Base-by-base conservation (phyloP, 2,329 filamentous ascomycete species). In the Leptographium flavum region DNA sequence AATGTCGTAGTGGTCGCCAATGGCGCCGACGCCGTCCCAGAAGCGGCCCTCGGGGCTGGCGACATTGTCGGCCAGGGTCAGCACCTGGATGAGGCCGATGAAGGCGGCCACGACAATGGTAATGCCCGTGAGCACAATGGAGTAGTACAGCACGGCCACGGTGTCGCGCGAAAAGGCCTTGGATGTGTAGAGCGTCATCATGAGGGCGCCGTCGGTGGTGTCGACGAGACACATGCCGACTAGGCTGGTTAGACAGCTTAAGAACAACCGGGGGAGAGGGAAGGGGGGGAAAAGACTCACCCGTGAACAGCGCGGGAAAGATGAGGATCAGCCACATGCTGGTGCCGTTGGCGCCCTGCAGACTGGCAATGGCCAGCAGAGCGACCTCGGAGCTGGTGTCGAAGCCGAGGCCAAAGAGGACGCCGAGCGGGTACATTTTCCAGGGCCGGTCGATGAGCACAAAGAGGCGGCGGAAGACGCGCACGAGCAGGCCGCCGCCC, bases 371-470 rank as follows among this genome's bases (percentile, higher is more conserved):
- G 0, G 90, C 92, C 1, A 98, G 64, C 8, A 98, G 72, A 0
- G 92, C 90, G 56, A 96, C 85, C 60, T 98, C 90, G 8, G 86
- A 94, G 35, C 84, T 93, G 0, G 92, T 96, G 59, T 96, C 92
- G 59, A 98, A 96, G 0, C 90, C 92, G 0, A 96, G 69, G 0
- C 90, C 92, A 56, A 90, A 96, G 5, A 96, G 66, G 0, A 96
- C 71, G 0, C 90, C 90, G 0, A 94, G 67, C 0, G 87, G 87
- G 53, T 93, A 92, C 87, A 94, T 94, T 62, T 96, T 96, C 90
- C 90, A 96, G 0, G 85, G 83, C 5, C 74, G 65, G 54, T 82
- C 76, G 28, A 82, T 70, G 22, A 93, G 66, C 36, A 76, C 78
- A 63, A 96, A 95, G 49, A 93, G 70, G 49, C 69, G 75, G 47